These are phyloP conservation scores for Prillingera fragicola DNA, from an alignment of 1,284 basidiomycete species.

Conservation along the genomic window DNA sequence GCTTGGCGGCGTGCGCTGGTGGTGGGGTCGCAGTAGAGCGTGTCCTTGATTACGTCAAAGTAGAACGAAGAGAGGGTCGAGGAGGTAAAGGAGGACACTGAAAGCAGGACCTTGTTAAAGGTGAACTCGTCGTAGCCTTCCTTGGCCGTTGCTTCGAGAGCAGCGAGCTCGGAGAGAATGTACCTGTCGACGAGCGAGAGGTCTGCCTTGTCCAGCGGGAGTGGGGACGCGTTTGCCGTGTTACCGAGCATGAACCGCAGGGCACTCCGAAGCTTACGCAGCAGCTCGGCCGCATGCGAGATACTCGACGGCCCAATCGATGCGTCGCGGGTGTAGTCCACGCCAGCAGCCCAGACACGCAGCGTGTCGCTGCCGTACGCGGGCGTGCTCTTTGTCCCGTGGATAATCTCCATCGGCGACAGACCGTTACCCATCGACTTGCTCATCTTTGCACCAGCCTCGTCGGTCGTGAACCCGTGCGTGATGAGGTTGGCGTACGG, in stretches of 20 bases:
- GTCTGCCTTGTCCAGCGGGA: conserved; percentile 21
- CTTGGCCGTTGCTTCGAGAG: conserved; percentile 62
- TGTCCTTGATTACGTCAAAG: conserved; percentile 88
- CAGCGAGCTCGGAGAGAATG: conserved; percentile 75
- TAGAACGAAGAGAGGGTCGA: conserved; percentile 61
- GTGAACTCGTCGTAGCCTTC: conserved; percentile 69
- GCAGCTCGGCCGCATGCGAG: conserved; percentile 66
- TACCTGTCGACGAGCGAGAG: conserved; percentile 60
- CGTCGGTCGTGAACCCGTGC: conserved; percentile 95
- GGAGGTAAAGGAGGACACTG: conserved; percentile 47
- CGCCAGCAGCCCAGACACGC: conserved; percentile 85
- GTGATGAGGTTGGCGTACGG: conserved; percentile 84
- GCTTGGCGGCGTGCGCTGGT: conserved; percentile 57
- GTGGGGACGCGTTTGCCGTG: conserved; percentile 49
- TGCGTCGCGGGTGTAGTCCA: conserved; percentile 85
- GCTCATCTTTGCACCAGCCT: conserved; percentile 94
- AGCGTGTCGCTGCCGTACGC: conserved; percentile 82
- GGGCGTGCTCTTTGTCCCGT: conserved; percentile 70
- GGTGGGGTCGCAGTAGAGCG: conserved; percentile 68
- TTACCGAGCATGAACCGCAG: conserved; percentile 87
- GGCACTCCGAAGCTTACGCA: conserved; percentile 83
- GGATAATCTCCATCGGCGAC: conserved; percentile 72
- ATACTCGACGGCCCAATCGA: conserved; percentile 76
- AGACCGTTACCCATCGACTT: conserved; percentile 92
- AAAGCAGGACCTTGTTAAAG: conserved; percentile 63